These are phyloP conservation scores for Starmerella stellata DNA, from an alignment of 805 yeast genomes.

Conservation along the genomic window DNA sequence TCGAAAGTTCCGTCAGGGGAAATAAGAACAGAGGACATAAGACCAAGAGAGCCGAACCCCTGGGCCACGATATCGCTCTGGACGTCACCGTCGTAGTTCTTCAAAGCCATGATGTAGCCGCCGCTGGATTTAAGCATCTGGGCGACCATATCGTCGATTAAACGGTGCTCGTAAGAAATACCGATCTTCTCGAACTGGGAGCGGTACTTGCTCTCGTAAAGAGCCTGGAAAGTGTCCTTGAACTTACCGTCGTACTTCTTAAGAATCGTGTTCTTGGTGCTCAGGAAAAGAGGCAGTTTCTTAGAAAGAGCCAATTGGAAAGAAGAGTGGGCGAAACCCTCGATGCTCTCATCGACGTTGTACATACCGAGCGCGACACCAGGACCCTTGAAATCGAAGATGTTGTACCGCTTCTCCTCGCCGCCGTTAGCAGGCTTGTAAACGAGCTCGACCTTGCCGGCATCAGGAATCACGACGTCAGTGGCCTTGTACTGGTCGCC, in stretches of 20 bases:
- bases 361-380: slow-evolving; percentile 88
- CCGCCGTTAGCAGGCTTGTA: slow-evolving; percentile 55
- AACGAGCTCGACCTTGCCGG: slow-evolving; percentile 62
- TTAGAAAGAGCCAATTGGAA: slow-evolving; percentile 72
- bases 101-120: slow-evolving; percentile 87
- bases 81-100: slow-evolving; percentile 96
- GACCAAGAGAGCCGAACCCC: slow-evolving; percentile 91
- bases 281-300: slow-evolving; percentile 61
- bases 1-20: slow-evolving; percentile 96
- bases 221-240: slow-evolving; percentile 75
- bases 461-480: slow-evolving; percentile 58
- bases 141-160: slow-evolving; percentile 97
- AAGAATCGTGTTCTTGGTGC: slow-evolving; percentile 88
- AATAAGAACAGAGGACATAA: slow-evolving; percentile 91
- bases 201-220: slow-evolving; percentile 57
- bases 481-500: slow-evolving; percentile 96
- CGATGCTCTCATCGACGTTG: slow-evolving; percentile 81
- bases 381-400: slow-evolving; percentile 48
- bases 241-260: slow-evolving; percentile 89
- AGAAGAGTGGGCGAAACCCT: slow-evolving; percentile 82
- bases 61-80: slow-evolving; percentile 94
- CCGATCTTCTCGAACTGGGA: slow-evolving; percentile 53
- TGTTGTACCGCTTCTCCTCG: slow-evolving; percentile 37
- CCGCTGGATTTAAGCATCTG: slow-evolving; percentile 94
- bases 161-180: slow-evolving; percentile 93